Percentiles rank a stretch among this genome's conserved stretches.
Conservation (phyloP, 2,329 filamentous ascomycete species). For the Salinomyces thailandicus region DNA sequence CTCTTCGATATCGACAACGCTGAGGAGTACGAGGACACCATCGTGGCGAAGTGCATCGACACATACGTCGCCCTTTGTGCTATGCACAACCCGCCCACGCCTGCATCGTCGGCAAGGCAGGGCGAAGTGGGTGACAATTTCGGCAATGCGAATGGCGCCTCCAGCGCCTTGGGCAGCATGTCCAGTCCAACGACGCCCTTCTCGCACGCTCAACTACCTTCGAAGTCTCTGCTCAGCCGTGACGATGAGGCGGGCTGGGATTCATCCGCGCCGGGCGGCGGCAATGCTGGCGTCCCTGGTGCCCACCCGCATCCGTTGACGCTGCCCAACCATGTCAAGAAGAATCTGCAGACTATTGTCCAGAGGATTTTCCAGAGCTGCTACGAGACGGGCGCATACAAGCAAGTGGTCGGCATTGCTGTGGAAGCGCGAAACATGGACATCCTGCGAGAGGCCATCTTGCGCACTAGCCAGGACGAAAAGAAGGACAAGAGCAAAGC, state of each 20-base stretch:
- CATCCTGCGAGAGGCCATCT: constrained; percentile 74
- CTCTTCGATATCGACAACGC: constrained; percentile 86
- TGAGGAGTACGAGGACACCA: constrained; percentile 96
- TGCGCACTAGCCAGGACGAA: constrained; percentile 79
- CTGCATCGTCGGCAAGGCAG: constrained; percentile 41
- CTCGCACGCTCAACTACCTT: constrained; percentile 83
- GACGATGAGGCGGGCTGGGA: constrained; percentile 50
- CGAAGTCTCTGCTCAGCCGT: constrained; percentile 88
- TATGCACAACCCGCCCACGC: constrained; percentile 44
- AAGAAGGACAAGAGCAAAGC: constrained; percentile 51
- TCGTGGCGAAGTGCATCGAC: constrained; percentile 94
- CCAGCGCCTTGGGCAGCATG: constrained; percentile 54
- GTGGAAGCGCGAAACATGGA: constrained; percentile 89
- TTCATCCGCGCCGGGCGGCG: constrained; percentile 44
- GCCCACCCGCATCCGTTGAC: constrained; percentile 52
- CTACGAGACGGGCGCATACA: constrained; percentile 74
- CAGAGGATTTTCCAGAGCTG: constrained; percentile 87
- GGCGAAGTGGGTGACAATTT: constrained; percentile 69
- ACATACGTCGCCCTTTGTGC: constrained; percentile 82
- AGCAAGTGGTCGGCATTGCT: constrained; percentile 92
- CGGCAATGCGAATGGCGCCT: constrained; percentile 52
- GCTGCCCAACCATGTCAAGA: constrained; percentile 62
- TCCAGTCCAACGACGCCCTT: constrained; percentile 90
- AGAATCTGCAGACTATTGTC: constrained; percentile 71
- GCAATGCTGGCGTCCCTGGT: constrained; percentile 43